These are phyloP conservation scores for Silene vulgaris DNA, from an alignment of 179 eudicot species.

Conservation along the genomic window DNA sequence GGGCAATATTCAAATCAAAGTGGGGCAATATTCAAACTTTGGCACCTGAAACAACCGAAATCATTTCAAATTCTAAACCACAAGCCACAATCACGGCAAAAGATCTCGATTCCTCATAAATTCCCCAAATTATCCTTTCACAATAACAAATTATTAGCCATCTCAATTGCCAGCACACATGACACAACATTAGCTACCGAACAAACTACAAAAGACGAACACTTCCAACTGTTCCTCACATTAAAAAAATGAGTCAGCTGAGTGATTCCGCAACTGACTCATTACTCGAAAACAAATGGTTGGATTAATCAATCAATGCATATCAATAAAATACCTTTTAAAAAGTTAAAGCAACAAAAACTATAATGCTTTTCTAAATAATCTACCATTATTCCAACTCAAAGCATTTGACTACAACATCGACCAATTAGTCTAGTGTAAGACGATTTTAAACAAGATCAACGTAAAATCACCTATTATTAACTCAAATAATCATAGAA, in stretches of 20 bases:
- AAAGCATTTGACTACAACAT: too few species aligned
- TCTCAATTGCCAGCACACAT: too few species aligned
- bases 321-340: neutral
- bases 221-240: neutral
- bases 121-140: conserved; percentile 11
- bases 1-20: neutral
- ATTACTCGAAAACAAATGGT: neutral
- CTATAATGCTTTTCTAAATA: neutral
- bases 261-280: neutral
- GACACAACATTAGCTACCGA: neutral
- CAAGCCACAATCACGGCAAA: neutral
- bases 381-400: neutral
- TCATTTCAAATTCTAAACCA: neutral
- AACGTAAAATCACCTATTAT: too few species aligned
- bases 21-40: too few species aligned
- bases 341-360: neutral
- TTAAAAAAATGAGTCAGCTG: neutral
- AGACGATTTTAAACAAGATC: too few species aligned
- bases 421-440: too few species aligned
- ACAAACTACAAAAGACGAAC: neutral
- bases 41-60: neutral
- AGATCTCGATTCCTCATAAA: neutral
- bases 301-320: neutral
- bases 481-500: too few species aligned
- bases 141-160: too few species aligned